Evolutionary conservation across 164 flowering plant species (phyloP), one percentile per base, ranked within the genome.

Genomic region (Litsea cubeba): DNA sequence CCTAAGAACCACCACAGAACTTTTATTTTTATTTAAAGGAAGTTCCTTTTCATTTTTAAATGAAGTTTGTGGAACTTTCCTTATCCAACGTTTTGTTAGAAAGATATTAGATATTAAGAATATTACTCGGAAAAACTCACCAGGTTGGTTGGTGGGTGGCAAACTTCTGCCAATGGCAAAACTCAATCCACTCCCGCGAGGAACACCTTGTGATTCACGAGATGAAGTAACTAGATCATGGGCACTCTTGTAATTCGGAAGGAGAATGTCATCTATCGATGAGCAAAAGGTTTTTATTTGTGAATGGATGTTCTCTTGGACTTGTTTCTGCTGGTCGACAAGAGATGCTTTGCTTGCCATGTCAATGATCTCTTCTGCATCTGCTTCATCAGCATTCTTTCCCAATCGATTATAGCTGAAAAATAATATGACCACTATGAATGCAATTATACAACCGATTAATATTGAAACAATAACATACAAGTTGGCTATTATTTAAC

Each of bases 321-420:
- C 97, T 83, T 84, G 95, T 81, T 82, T 84, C 78, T 90, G 89
- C 76, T 91, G 97, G 79, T 93, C 97, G 70, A 75, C 81, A 49
- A 89, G 69, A 71, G 94, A 80, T 58, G 97, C 87, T 80, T 90
- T 90, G 78, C 81, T 74, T 66, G 94, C 91, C 87, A 93, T 82
- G 69, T 90, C 86, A 77, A 95, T 90, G 35, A 95, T 88, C 82
- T 95, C 92, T 65, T 95, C 97, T 20, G 85, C 88, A 85, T 93
- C 99, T n/a, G 86, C 84, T 81, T 89, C 97, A 17, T 74, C 88
- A 26, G 97, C 99, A 79, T 91, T 72, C 72, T 74, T 81, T 49
- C 97, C 97, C 83, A 95, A 73, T 5, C 88, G 90, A 74, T 89
- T 86, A 79, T 88, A 95, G 82, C 98, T 95, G 89, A 72, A 79